Conservation (phyloP, 805 yeast species). For the Alloascoidea africana region DNA sequence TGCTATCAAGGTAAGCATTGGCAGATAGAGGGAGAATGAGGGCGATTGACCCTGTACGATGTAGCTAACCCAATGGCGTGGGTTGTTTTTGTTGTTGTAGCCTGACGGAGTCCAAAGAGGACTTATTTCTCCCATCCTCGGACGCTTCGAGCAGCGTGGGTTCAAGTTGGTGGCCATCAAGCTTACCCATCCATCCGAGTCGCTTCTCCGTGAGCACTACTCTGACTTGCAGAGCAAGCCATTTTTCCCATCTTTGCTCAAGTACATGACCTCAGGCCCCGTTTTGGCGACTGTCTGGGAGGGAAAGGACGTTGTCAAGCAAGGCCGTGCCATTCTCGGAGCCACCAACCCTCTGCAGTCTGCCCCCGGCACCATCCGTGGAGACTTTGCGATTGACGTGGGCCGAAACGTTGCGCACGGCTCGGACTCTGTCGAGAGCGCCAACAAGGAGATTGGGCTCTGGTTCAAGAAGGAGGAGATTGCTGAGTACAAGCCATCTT, state of each 20-base stretch:
- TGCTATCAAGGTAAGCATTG: constrained; percentile 21
- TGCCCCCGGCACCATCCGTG: constrained; percentile 99
- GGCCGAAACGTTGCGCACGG: constrained; percentile 99
- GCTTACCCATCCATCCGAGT: constrained; percentile 77
- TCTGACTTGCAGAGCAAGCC: constrained; percentile 92
- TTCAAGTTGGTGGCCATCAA: constrained; percentile 94
- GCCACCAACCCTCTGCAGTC: constrained; percentile 97
- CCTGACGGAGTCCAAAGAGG: constrained; percentile 99
- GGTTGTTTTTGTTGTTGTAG: no score
- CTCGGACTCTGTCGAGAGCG: constrained; percentile 97
- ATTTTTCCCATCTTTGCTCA: constrained; percentile 92
- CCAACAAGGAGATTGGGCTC: constrained; percentile 86
- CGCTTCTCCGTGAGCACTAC: constrained; percentile 84
- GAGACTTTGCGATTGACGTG: constrained; percentile 95
- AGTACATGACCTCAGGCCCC: constrained; percentile 98
- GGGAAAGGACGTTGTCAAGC: constrained; percentile 98
- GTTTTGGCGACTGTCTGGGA: constrained; percentile 99
- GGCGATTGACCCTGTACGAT: no score
- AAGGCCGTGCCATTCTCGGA: constrained; percentile 95
- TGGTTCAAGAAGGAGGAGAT: constrained; percentile 99
- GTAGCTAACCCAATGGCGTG: no score
- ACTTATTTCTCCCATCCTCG: constrained; percentile 72
- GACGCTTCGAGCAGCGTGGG: constrained; percentile 95
- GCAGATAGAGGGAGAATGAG: no score
- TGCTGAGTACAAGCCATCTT: constrained; percentile 78